Evolutionary conservation across 1,139 yeast species (phyloP), one percentile per base, ranked within the genome.

Genomic region (Candida dubliniensis): DNA sequence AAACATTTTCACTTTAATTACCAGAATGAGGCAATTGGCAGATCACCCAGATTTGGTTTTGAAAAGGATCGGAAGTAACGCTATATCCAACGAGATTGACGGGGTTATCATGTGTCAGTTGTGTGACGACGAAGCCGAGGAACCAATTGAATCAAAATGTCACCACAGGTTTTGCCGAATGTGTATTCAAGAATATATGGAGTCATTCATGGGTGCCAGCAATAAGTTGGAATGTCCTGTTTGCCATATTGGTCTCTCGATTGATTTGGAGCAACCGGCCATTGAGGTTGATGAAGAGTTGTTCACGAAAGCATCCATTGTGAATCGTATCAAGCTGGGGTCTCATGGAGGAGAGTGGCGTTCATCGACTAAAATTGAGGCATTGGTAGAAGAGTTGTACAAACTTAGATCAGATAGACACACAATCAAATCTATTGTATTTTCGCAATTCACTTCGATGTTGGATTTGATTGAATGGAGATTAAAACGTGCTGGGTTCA

Each of bases 121-220:
- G 25, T 95, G 99, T 66, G 98, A 91, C 54, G 99, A 95, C 59
- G 97, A 90, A 63, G 96, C 99, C 0, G 98, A 93, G 63, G 99
- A 93, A 50, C 96, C 99, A 0, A 89, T 95, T 40, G 91, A 87
- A 61, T 87, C 96, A 2, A 87, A 85, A 60, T 93, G 99, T 60
- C 96, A 87, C 55, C 99, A 93, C 58, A 79, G 80, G 46, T 93
- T 93, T 60, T 93, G 99, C 61, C 77, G 99, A 33, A 74, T 93
- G 74, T 93, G 99, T 62, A 81, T 93, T 46, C 82, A 77, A 52
- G 99, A 95, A 61, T 93, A 93, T 57, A 80, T 86, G 40, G 96
- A 90, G 51, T 84, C 95, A 41, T 91, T 77, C 61, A 74, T 79
- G 51, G 96, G 95, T 4, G 78, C 72, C 7, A 65, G 61, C 30